Percentiles rank a stretch among this genome's conserved stretches.
Evolutionary conservation across 2,329 filamentous ascomycete species (phyloP).

Genomic region (Epichloe sp.): DNA sequence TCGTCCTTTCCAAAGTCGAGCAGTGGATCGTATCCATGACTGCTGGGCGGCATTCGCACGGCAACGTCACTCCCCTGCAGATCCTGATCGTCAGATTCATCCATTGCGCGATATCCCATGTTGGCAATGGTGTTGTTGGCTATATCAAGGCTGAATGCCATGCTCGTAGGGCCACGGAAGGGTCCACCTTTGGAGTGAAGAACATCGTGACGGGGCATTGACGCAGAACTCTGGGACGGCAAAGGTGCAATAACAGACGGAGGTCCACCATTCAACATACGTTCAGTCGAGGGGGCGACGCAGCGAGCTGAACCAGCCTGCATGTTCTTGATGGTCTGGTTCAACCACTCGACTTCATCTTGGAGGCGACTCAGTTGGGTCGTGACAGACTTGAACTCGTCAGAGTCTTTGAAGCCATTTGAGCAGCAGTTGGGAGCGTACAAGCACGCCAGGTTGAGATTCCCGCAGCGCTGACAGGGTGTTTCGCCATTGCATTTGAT

Average conservation of each 20-base stretch:
- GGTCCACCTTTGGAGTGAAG: constrained; percentile 43
- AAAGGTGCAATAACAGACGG: constrained; percentile 24
- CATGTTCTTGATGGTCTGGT: constrained; percentile 56
- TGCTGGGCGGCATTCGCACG: constrained; percentile 10
- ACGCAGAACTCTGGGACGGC: constrained; percentile 28
- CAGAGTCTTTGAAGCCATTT: constrained; percentile 81
- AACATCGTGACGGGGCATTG: constrained; percentile 27
- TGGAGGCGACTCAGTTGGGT: constrained; percentile 63
- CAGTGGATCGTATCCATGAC: constrained; percentile 54
- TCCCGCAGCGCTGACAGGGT: constrained; percentile 54
- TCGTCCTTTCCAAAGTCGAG: constrained; percentile 69
- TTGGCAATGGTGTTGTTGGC: constrained; percentile 77
- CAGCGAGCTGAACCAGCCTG: constrained; percentile 38
- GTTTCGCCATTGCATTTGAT: constrained; percentile 63
- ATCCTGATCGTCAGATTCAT: constrained; percentile 49
- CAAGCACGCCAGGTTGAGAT: constrained; percentile 51
- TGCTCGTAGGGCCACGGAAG: constrained; percentile 78
- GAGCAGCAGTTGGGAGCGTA: constrained; percentile 55
- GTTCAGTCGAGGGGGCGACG: constrained; percentile 30
- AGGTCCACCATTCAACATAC: constrained; percentile 21
- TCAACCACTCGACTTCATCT: constrained; percentile 70
- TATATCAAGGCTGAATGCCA: constrained; percentile 72
- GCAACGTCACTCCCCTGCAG: constrained; percentile 10
- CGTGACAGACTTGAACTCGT: constrained; percentile 77
- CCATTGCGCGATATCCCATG: constrained; percentile 67